phyloP scores from a whole-genome alignment of 2,329 filamentous ascomycete genomes.

The Pseudogymnoascus sp. region DNA sequence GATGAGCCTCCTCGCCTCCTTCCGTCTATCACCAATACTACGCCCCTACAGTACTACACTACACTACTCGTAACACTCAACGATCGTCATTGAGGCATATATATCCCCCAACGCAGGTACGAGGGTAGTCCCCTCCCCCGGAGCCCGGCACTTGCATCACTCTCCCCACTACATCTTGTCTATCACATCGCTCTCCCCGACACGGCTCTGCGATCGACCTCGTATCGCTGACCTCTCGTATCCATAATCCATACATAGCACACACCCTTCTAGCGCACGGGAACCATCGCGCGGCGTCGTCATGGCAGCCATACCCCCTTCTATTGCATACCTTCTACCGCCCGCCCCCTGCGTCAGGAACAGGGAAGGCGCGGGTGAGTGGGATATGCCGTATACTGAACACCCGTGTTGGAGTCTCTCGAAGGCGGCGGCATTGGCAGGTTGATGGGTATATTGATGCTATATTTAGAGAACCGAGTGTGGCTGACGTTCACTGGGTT shows the following conservation, averaged over 20 bases:
- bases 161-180: not conserved
- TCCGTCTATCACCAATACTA: not conserved
- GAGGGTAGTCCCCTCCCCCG: not conserved
- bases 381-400: not conserved
- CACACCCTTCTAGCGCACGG: not conserved
- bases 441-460: not conserved
- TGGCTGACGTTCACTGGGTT: not conserved
- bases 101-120: not conserved
- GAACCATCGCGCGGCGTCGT: not conserved
- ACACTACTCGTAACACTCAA: not conserved
- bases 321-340: not conserved
- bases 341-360: not conserved
- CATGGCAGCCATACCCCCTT: not conserved
- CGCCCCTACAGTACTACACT: not conserved
- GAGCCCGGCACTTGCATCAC: not conserved
- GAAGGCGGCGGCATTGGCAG: not conserved
- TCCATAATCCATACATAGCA: not conserved
- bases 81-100: not conserved
- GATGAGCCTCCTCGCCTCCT: not conserved
- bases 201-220: not conserved
- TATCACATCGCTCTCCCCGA: not conserved
- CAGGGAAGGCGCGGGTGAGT: not conserved
- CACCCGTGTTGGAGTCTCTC: not conserved
- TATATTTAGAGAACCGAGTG: not conserved
- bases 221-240: slow-evolving; percentile 1